phyloP scores from a whole-genome alignment of 805 yeast genomes.

The Starmerella khaoyaiensis region DNA sequence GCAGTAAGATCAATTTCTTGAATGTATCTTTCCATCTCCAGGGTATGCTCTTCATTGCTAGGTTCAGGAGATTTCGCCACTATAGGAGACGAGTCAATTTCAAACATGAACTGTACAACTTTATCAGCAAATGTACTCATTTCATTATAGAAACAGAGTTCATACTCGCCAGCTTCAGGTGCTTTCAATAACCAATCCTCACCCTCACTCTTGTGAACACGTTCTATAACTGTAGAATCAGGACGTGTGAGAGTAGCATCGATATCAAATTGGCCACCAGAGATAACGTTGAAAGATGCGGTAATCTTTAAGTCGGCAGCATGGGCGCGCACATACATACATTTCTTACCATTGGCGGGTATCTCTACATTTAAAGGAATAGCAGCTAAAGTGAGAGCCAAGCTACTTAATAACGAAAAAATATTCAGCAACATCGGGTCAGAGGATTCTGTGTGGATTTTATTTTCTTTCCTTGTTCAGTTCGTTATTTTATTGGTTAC shows the following conservation, averaged over 20 bases:
- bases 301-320: constrained; percentile 48
- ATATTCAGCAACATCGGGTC: not conserved
- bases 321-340: constrained; percentile 59
- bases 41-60: constrained; percentile 23
- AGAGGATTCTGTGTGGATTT: not conserved
- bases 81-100: constrained; percentile 31
- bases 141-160: constrained; percentile 71
- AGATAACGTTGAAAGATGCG: constrained; percentile 71
- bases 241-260: constrained; percentile 53
- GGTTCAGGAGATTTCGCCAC: constrained; percentile 48
- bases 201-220: constrained; percentile 53
- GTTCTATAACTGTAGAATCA: constrained; percentile 38
- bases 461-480: not conserved
- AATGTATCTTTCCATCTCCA: constrained; percentile 25
- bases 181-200: constrained; percentile 69
- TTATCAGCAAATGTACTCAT: constrained; percentile 75
- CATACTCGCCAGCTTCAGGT: constrained; percentile 61
- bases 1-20: constrained; percentile 23
- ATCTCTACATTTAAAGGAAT: constrained; percentile 61
- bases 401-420: constrained; percentile 7
- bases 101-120: constrained; percentile 71
- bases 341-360: constrained; percentile 60
- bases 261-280: constrained; percentile 69
- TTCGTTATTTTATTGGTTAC: too few species aligned
- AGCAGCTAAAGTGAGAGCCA: constrained; percentile 12